Evolutionary conservation across 257 asterid species (phyloP).

Genomic region (Nicotiana knightiana): DNA sequence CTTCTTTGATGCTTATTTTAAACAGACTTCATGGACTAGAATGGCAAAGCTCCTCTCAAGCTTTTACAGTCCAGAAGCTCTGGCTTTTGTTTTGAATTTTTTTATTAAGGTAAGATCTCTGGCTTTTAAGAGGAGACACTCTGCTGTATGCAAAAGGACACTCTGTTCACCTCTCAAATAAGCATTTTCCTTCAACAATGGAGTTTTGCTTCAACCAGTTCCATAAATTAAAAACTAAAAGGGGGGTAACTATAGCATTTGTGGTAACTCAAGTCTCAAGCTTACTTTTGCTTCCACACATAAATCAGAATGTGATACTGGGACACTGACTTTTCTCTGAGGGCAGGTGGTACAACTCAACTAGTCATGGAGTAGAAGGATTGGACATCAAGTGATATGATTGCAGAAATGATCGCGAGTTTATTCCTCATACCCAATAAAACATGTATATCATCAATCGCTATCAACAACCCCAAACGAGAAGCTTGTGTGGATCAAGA

Average conservation of each 20-base stretch:
- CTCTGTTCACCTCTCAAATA: neutral
- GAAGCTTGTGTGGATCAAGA: neutral
- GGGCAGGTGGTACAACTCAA: neutral
- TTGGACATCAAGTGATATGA: neutral
- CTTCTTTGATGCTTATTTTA: neutral
- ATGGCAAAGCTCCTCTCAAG: neutral
- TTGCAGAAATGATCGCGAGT: neutral
- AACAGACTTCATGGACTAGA: neutral
- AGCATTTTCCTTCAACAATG: neutral
- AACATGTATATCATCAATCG: neutral
- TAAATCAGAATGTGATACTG: neutral
- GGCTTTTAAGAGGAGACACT: slow-evolving; percentile 5
- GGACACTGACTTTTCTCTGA: neutral
- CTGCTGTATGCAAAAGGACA: neutral
- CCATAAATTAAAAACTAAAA: neutral
- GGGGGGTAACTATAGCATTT: neutral
- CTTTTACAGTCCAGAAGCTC: neutral
- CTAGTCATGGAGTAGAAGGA: neutral
- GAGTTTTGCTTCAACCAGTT: neutral
- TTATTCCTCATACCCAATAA: neutral
- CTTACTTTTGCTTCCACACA: neutral
- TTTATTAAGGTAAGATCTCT: neutral
- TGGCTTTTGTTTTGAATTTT: neutral
- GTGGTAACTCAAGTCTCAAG: neutral
- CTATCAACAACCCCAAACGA: neutral